Percentiles rank a stretch among this genome's conserved stretches.
phyloP scores from a whole-genome alignment of 2,329 filamentous ascomycete species.

The Sphaerulina musiva region DNA sequence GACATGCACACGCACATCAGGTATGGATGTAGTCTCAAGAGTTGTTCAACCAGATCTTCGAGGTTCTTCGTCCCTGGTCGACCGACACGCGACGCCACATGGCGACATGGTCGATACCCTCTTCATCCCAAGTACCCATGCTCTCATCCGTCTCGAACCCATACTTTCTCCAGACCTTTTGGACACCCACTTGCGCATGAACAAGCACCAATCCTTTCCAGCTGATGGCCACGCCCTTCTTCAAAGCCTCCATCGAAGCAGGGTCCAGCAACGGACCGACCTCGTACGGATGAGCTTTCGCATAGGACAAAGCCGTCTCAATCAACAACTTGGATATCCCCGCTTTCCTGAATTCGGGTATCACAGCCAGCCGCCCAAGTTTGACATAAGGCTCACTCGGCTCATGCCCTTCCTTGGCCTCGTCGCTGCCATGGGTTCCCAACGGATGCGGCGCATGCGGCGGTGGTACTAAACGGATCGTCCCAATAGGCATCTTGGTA shows the following conservation, averaged over 20 bases:
- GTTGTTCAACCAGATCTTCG: conserved; percentile 21
- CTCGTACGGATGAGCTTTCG: conserved; percentile 51
- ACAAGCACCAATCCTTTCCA: conserved; percentile 73
- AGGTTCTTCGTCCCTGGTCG: conserved; percentile 22
- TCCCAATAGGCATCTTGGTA: conserved; percentile 57
- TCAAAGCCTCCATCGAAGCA: conserved; percentile 30
- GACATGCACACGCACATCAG: no score
- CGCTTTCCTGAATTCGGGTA: conserved; percentile 43
- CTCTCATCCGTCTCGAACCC: conserved; percentile 68
- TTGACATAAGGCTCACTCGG: conserved; percentile 71
- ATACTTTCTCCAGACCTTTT: conserved; percentile 60
- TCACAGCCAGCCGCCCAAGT: conserved; percentile 68
- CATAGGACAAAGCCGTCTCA: conserved; percentile 61
- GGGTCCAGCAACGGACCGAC: conserved; percentile 36
- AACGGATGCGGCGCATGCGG: conserved; percentile 49
- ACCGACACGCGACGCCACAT: conserved; percentile 60
- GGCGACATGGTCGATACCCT: conserved; percentile 76
- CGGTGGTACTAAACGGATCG: conserved; percentile 73
- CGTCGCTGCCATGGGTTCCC: conserved; percentile 24
- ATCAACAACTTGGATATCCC: conserved; percentile 62
- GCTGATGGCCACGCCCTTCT: conserved; percentile 36
- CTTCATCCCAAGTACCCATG: conserved; percentile 74
- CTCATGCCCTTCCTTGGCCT: conserved; percentile 36
- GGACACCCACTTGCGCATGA: conserved; percentile 67
- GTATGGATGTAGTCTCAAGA: neutral